Evolutionary conservation across 140 eudicot species (phyloP).

Genomic region (Erigeron philadelphicus): DNA sequence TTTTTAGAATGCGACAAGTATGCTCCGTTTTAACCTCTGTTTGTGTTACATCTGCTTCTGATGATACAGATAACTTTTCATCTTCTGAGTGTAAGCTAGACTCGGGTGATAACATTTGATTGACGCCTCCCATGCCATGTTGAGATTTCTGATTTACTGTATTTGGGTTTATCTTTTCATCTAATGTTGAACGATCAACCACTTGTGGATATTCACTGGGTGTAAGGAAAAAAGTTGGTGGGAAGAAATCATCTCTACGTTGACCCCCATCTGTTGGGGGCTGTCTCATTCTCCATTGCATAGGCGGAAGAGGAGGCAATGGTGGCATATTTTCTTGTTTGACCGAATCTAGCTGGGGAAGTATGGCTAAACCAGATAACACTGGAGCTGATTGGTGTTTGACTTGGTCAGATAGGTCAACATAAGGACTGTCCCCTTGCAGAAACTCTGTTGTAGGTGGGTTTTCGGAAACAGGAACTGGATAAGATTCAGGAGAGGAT

Average conservation of each 20-base stretch:
- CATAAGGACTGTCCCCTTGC: conserved; percentile 15
- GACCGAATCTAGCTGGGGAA: conserved; percentile 39
- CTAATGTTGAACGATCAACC: conserved; percentile 10
- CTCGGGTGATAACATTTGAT: conserved; percentile 18
- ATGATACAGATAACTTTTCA: conserved; percentile 19
- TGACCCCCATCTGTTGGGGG: conserved; percentile 35
- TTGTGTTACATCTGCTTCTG: conserved; percentile 15
- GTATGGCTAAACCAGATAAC: conserved; percentile 30
- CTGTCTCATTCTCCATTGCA: conserved; percentile 77
- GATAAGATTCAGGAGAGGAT: conserved; percentile 2
- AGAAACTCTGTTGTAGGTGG: background rate
- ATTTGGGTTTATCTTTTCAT: conserved; percentile 2
- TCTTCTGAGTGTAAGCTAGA: conserved; percentile 24
- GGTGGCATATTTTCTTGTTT: conserved; percentile 56
- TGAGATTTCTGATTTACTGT: conserved; percentile 14
- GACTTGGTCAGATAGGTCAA: conserved; percentile 17
- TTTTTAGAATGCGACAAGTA: conserved; percentile 19
- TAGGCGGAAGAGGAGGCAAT: conserved; percentile 87
- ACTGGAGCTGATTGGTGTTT: conserved; percentile 29
- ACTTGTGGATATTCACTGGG: conserved; percentile 5
- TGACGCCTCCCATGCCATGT: conserved; percentile 1
- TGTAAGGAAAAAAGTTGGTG: conserved; percentile 23
- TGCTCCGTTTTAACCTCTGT: conserved; percentile 26
- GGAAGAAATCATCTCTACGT: conserved; percentile 22
- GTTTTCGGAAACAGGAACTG: background rate